A percentile compares a stretch with the other conserved stretches of the same genome.
phyloP scores from a whole-genome alignment of 768 basidiomycete genomes.

The Leccinum uliginosum region DNA sequence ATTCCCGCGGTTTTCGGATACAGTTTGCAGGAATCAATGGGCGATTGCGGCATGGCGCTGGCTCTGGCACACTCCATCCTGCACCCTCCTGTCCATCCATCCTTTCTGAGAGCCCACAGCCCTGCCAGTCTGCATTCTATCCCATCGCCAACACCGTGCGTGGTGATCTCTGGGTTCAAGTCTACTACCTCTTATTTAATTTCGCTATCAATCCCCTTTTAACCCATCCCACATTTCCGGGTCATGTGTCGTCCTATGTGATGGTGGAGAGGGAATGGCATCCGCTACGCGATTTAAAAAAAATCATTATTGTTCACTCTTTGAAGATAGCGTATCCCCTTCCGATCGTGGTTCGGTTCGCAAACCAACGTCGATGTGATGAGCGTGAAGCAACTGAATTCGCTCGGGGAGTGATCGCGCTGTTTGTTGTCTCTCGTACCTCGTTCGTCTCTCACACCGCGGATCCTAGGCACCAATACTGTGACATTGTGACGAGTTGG shows the following conservation, averaged over 20 bases:
- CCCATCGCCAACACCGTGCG: not conserved
- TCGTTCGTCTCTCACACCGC: constrained; percentile 16
- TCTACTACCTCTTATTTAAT: not conserved
- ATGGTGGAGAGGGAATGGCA: not conserved
- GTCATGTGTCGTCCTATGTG: constrained; percentile 11
- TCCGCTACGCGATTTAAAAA: not conserved
- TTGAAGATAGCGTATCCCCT: not conserved
- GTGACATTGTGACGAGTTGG: constrained; percentile 23
- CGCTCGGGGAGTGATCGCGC: not conserved
- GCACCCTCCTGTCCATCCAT: not conserved
- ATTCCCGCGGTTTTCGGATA: constrained; percentile 18
- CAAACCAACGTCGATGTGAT: not conserved
- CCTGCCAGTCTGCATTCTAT: not conserved
- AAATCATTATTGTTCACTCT: not conserved
- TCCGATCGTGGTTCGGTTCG: not conserved
- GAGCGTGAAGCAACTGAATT: not conserved
- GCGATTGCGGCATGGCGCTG: not conserved
- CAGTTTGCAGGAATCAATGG: not conserved
- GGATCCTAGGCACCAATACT: constrained; percentile 19
- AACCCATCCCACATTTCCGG: constrained; percentile 5
- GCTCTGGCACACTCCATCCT: not conserved
- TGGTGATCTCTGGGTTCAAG: not conserved
- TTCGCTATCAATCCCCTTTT: constrained; percentile 1
- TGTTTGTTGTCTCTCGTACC: not conserved
- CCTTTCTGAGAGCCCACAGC: not conserved